phyloP scores from a whole-genome alignment of 2,329 filamentous ascomycete species.

The Fusarium sororula region DNA sequence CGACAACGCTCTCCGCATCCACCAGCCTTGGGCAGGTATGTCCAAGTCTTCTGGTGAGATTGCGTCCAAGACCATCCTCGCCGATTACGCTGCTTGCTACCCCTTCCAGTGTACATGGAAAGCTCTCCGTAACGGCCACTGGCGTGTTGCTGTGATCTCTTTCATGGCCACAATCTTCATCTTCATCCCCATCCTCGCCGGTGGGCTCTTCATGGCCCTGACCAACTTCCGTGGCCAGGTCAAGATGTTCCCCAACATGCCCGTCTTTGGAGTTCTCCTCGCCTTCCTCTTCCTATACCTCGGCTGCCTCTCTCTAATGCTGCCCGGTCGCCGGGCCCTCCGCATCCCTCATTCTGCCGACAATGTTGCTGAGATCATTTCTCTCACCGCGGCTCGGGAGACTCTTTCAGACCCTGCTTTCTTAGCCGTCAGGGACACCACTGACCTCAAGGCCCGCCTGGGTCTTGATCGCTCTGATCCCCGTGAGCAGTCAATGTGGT shows the following conservation, averaged over 20 bases:
- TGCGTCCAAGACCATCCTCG: slow-evolving; percentile 71
- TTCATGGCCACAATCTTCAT: slow-evolving; percentile 67
- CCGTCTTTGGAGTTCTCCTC: slow-evolving; percentile 78
- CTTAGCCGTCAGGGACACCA: slow-evolving; percentile 70
- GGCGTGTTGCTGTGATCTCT: slow-evolving; percentile 70
- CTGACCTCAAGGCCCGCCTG: slow-evolving; percentile 74
- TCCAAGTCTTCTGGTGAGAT: slow-evolving; percentile 64
- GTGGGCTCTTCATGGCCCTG: slow-evolving; percentile 78
- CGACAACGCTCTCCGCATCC: slow-evolving; percentile 70
- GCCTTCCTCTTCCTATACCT: slow-evolving; percentile 76
- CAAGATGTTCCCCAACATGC: slow-evolving; percentile 76
- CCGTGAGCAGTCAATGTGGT: slow-evolving; percentile 62
- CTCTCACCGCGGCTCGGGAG: slow-evolving; percentile 78
- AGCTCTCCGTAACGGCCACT: slow-evolving; percentile 70
- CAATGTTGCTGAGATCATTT: slow-evolving; percentile 79
- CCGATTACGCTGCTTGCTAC: slow-evolving; percentile 74
- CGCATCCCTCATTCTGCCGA: slow-evolving; percentile 77
- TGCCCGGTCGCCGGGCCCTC: slow-evolving; percentile 68
- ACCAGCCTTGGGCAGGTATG: slow-evolving; percentile 76
- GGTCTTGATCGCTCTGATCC: slow-evolving; percentile 60
- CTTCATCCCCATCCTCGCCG: slow-evolving; percentile 72
- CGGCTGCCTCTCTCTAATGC: slow-evolving; percentile 67
- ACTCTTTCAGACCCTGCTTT: slow-evolving; percentile 79
- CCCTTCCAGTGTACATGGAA: slow-evolving; percentile 68
- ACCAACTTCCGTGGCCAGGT: slow-evolving; percentile 63